Conservation (phyloP, 148 eudicot genomes). For the Vaccinium vitisidaea region DNA sequence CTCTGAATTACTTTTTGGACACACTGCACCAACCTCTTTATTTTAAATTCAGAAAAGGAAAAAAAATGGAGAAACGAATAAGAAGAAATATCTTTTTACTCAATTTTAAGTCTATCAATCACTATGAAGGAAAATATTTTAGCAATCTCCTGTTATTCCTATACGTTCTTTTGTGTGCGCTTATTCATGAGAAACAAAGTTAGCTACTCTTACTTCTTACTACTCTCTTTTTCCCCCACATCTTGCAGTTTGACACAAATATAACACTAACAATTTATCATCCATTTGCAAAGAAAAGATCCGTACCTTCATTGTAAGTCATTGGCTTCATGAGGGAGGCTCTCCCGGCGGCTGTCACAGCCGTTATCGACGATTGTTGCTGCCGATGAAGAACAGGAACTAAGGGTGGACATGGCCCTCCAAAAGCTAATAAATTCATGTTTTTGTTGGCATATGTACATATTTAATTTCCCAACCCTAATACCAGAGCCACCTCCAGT, state of each 20-base stretch:
- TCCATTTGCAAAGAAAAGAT: background rate
- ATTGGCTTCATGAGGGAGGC: background rate
- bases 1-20: too few relatives aligned
- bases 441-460: background rate
- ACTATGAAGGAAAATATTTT: too few relatives aligned
- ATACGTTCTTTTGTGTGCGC: background rate
- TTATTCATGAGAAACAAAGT: background rate
- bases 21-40: too few relatives aligned
- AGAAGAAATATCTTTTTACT: background rate
- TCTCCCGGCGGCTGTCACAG: background rate
- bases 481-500: too few relatives aligned
- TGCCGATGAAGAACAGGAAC: background rate
- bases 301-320: constrained; percentile 2
- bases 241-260: background rate
- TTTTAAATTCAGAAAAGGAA: background rate
- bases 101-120: background rate
- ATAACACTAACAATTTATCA: background rate
- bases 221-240: background rate
- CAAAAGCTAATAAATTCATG: background rate
- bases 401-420: background rate
- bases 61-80: too few relatives aligned
- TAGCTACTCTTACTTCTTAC: background rate
- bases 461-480: background rate
- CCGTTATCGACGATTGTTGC: background rate
- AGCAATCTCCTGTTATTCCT: too few relatives aligned